Percentiles rank a stretch among this genome's conserved stretches.
These are phyloP conservation scores for Wilcoxina mikolae DNA, from an alignment of 495 filamentous ascomycete species.

Conservation along the genomic window DNA sequence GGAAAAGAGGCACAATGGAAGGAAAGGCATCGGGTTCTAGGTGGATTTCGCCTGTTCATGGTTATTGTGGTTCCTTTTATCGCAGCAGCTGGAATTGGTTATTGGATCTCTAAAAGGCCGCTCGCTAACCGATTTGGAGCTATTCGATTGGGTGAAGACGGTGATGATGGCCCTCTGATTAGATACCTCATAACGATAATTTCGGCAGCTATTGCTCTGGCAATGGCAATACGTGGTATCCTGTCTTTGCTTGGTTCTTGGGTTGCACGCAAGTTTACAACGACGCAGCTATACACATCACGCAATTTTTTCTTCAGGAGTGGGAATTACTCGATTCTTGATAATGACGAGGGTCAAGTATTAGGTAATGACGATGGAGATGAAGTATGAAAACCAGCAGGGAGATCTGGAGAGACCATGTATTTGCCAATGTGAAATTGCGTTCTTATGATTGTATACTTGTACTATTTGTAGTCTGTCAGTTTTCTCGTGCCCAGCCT, in stretches of 20 bases:
- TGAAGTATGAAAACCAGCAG: conserved; percentile 44
- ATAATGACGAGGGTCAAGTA: conserved; percentile 85
- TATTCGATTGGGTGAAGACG: conserved; percentile 47
- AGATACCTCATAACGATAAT: conserved; percentile 65
- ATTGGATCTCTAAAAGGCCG: conserved; percentile 60
- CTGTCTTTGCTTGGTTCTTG: conserved; percentile 36
- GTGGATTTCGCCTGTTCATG: conserved; percentile 69
- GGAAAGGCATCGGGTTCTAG: conserved; percentile 48
- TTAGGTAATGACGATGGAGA: conserved; percentile 89
- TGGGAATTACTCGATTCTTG: conserved; percentile 72
- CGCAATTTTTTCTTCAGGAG: conserved; percentile 73
- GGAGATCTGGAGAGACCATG: no score
- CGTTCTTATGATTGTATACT: no score
- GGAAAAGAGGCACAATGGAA: conserved; percentile 64
- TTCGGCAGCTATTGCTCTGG: conserved; percentile 59
- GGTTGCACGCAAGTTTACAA: conserved; percentile 36
- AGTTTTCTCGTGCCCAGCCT: no score
- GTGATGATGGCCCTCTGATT: conserved; percentile 41
- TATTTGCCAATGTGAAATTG: no score
- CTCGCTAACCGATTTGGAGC: conserved; percentile 69
- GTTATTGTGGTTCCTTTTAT: conserved; percentile 59
- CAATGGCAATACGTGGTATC: conserved; percentile 59
- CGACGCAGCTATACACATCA: conserved; percentile 55
- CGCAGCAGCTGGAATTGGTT: conserved; percentile 56
- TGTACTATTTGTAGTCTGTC: no score